These are phyloP conservation scores for Leishmania mexicana DNA, from an alignment of 208 protist genomes.

Conservation along the genomic window DNA sequence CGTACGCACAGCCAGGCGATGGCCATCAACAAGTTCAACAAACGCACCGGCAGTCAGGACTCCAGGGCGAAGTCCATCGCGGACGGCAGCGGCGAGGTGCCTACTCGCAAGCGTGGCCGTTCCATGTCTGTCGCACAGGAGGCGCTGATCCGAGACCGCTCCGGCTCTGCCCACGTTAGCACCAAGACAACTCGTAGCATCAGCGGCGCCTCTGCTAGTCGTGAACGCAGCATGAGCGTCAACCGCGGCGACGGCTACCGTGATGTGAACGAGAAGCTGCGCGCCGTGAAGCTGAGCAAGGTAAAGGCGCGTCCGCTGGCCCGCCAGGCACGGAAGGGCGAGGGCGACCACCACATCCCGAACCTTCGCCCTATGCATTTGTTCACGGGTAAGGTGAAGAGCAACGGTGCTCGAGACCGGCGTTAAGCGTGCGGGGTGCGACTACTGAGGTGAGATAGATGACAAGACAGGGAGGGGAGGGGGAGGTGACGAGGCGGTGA, in stretches of 20 bases:
- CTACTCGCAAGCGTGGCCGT: conserved; percentile 67
- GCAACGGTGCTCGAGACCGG: conserved; percentile 82
- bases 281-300: conserved; percentile 89
- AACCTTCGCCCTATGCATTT: conserved; percentile 98
- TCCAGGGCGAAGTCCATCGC: conserved; percentile 46
- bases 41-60: conserved; percentile 82
- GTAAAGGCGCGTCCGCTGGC: conserved; percentile 73
- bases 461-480: neutral
- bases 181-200: conserved; percentile 87
- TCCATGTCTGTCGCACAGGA: conserved; percentile 86
- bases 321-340: conserved; percentile 86
- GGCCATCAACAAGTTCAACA: conserved; percentile 88
- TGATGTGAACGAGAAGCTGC: conserved; percentile 90
- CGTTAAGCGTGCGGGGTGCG: conserved; percentile 46
- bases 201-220: conserved; percentile 63
- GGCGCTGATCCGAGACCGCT: conserved; percentile 77
- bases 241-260: conserved; percentile 83
- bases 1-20: conserved; percentile 74
- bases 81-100: conserved; percentile 27
- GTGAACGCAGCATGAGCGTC: conserved; percentile 82
- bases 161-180: conserved; percentile 71
- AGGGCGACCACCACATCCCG: conserved; percentile 95
- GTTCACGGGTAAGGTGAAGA: conserved; percentile 98
- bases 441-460: neutral
- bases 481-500: neutral